These are phyloP conservation scores for Wickerhamomyces canadensis DNA, from an alignment of 805 yeast genomes.

Conservation along the genomic window DNA sequence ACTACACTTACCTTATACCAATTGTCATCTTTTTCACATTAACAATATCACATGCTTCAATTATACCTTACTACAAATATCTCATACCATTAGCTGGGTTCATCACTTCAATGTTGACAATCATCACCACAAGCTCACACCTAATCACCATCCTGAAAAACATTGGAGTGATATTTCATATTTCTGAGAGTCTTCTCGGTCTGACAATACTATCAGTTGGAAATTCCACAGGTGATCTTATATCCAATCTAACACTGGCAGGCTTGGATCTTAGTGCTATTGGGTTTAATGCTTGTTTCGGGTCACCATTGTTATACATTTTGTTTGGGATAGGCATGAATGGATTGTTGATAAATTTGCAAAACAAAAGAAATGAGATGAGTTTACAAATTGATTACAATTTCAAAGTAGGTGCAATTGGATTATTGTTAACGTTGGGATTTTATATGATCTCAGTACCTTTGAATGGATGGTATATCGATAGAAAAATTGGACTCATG, in stretches of 20 bases:
- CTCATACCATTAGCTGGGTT: constrained; percentile 52
- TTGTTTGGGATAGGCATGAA: constrained; percentile 78
- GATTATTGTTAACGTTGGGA: constrained; percentile 15
- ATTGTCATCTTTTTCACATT: background rate
- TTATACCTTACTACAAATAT: background rate
- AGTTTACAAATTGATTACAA: constrained; percentile 15
- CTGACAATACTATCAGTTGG: constrained; percentile 88
- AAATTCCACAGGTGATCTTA: constrained; percentile 85
- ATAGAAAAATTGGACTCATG: constrained; percentile 19
- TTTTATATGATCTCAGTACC: constrained; percentile 21
- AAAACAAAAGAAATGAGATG: constrained; percentile 4
- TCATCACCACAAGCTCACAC: constrained; percentile 63
- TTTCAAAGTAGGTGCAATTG: constrained; percentile 20
- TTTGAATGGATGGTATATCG: constrained; percentile 18
- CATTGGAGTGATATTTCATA: constrained; percentile 49
- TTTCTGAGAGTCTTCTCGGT: constrained; percentile 80
- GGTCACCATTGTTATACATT: constrained; percentile 79
- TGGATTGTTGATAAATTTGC: constrained; percentile 44
- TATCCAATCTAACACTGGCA: constrained; percentile 78
- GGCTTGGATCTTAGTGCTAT: constrained; percentile 76
- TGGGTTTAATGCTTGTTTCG: constrained; percentile 95
- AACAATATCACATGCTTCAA: background rate
- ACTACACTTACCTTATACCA: background rate
- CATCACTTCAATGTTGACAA: constrained; percentile 57
- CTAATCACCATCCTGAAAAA: constrained; percentile 60